Evolutionary conservation across 202 grass and related monocot species (phyloP), one percentile per base, ranked within the genome.

Genomic region (Schoenoplectus tabernaemontani): DNA sequence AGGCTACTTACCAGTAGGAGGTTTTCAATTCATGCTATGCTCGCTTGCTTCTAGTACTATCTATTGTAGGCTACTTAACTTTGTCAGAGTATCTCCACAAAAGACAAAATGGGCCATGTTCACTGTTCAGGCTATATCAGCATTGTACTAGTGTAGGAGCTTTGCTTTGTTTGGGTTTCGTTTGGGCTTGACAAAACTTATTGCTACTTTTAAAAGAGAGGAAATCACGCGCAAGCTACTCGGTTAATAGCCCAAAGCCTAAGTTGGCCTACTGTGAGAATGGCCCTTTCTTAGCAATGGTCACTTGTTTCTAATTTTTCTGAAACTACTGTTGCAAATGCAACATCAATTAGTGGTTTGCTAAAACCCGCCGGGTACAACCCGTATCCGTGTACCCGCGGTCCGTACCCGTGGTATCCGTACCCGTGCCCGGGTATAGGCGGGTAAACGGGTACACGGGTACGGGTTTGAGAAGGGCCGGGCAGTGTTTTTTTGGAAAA

Each of bases 71-170:
- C 26, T 50, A 43, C 43, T n/a, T n/a, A n/a, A n/a, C 68, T 73
- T 73, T 73, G 68, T 73, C 68, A 73, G 68, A 73, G 68, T 50
- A 28, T 71, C 43, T 51, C 44, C 46, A 69, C 1, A 44, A 46
- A 22, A 46, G 65, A 69, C 44, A 50, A 63, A 50, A 73, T 73
- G 68, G 68, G 68, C 68, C 68, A 44, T 48, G 68, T 71, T 48
- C n/a, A n/a, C 44, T 12, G 44, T 51, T 73, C 68, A 73, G 68
- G 43, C 68, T 73, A 50, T 50, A n/a, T n/a, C n/a, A n/a, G 2
- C 11, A 13, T 26, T 26, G 26, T 34, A 1, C 4, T n/a, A 48
- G 13, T 5, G n/a, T 50, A 13, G 68, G 22, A 44, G 65, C 28
- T 69, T 24, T 11, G 17, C 4, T n/a, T n/a, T 34, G 64, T 42